These are phyloP conservation scores for Grigorovia yakushimaensis DNA, from an alignment of 805 yeast genomes.

Conservation along the genomic window DNA sequence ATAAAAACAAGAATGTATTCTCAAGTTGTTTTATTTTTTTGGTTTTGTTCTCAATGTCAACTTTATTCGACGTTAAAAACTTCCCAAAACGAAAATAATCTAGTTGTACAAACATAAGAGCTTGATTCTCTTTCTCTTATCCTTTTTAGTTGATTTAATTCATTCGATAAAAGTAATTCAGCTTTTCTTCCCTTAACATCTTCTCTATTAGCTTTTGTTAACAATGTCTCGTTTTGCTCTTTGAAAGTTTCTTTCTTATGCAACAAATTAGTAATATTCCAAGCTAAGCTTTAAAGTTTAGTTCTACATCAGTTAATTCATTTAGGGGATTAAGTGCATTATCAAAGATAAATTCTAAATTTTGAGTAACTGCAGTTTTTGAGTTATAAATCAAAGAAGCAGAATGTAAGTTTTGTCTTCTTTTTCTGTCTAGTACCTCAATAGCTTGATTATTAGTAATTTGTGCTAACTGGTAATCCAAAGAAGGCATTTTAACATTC, in stretches of 20 bases:
- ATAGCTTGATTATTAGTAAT: slow-evolving; percentile 57
- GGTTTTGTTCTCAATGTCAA: too few relatives aligned
- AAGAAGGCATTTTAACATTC: slow-evolving; percentile 53
- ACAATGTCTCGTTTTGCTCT: slow-evolving; percentile 50
- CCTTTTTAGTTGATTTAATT: slow-evolving; percentile 57
- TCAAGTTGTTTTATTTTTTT: too few relatives aligned
- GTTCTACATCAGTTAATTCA: slow-evolving; percentile 61
- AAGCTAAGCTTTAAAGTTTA: slow-evolving; percentile 51
- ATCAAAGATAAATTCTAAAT: slow-evolving; percentile 69
- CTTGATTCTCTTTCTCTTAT: slow-evolving; percentile 49
- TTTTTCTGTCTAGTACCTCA: slow-evolving; percentile 75
- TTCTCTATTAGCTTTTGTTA: slow-evolving; percentile 77
- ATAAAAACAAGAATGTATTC: too few relatives aligned
- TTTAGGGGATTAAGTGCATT: slow-evolving; percentile 67
- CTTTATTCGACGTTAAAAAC: slow-evolving; percentile 32
- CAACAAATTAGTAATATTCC: slow-evolving; percentile 38
- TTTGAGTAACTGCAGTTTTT: slow-evolving; percentile 87
- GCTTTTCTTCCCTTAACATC: slow-evolving; percentile 81
- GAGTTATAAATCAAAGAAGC: slow-evolving; percentile 82
- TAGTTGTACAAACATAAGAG: slow-evolving; percentile 42
- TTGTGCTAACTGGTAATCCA: slow-evolving; percentile 73
- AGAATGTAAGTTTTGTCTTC: slow-evolving; percentile 77
- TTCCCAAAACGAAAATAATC: slow-evolving; percentile 51
- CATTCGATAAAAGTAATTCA: slow-evolving; percentile 64
- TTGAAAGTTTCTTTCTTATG: slow-evolving; percentile 48